phyloP scores from a whole-genome alignment of 2,329 filamentous ascomycete species.

The Fusarium sp. region DNA sequence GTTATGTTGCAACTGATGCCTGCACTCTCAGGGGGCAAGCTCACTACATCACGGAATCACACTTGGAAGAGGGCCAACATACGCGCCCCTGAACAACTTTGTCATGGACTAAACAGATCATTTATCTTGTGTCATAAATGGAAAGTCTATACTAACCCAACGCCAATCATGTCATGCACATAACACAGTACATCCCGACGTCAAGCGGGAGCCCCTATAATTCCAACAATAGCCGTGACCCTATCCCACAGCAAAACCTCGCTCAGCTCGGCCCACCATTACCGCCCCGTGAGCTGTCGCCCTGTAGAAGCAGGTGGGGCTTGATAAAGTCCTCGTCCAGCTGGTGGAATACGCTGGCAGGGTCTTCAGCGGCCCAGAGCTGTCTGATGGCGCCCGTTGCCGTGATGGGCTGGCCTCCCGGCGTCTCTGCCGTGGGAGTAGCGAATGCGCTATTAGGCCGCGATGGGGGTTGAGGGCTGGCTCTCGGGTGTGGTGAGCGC shows the following conservation, averaged over 20 bases:
- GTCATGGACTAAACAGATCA: conserved; percentile 10
- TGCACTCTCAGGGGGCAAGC: not conserved
- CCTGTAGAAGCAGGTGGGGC: conserved; percentile 87
- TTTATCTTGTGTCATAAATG: conserved; percentile 29
- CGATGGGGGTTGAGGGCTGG: conserved; percentile 41
- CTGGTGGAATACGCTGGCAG: conserved; percentile 89
- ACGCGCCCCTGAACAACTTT: not conserved
- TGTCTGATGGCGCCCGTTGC: conserved; percentile 83
- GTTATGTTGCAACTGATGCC: not conserved
- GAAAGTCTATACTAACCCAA: conserved; percentile 39
- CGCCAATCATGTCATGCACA: conserved; percentile 46
- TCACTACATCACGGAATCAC: not conserved
- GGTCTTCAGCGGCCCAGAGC: conserved; percentile 87
- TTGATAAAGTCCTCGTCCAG: conserved; percentile 98
- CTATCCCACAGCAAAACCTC: not conserved
- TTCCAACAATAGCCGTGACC: not conserved
- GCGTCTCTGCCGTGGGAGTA: conserved; percentile 46
- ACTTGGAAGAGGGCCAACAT: not conserved
- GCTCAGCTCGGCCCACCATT: conserved; percentile 40
- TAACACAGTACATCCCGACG: conserved; percentile 28
- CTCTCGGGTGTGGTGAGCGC: conserved; percentile 51
- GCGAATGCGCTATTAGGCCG: conserved; percentile 46
- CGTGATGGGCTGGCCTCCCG: conserved; percentile 63
- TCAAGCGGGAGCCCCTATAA: conserved; percentile 8
- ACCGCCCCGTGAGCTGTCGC: conserved; percentile 54